Base-by-base conservation (phyloP, 2,329 filamentous ascomycete species). In the Orbilia blumenaviensis region DNA sequence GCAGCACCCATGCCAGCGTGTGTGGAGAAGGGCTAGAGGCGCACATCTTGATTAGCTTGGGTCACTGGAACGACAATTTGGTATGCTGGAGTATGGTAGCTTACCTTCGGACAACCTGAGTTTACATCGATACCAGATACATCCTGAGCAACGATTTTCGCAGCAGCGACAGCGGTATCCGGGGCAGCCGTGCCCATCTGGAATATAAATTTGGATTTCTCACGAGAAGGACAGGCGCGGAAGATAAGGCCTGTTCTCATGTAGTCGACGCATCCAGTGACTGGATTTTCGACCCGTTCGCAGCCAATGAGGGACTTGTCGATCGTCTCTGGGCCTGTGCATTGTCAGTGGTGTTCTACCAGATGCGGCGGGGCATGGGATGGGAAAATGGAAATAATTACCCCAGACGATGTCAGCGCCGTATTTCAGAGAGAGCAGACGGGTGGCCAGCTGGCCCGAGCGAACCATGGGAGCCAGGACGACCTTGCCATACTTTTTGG, bases 401-500 rank as follows among this genome's bases (percentile, higher is more conserved):
- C 91, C 94, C 94, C 95, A 99, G 79, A 99, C 95, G 14, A 99
- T 86, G 83, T 99, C 95, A 62, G 95, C 95, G 79, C 95, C 95
- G 83, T 99, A 98, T 81, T 96, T 92, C 77, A 99, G 88, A 32
- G 95, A 92, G 46, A 96, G 84, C 25, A 99, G 87, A 72, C 95
- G 90, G 41, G 92, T 95, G 2, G 95, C 94, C 76, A 97, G 86
- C 85, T 99, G 95, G 81, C 95, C 95, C n/a, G 93, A 96, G 79
- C 95, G 91, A 71, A 97, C 94, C 95, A 99, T 99, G 42, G 95
- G 95, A 77, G 95, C 95, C 78, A 99, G 90, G 48, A 98, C 95
- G 52, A 77, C 73, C 14, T 69, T 67, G 41, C 72, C 72, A 46
- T 60, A 54, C 25, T 76, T 66, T n/a, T 38, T 29, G 25, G 32